A percentile compares a stretch with the other conserved stretches of the same genome.
These are phyloP conservation scores for Solanum hybrid DNA, from an alignment of 305 asterid genomes.

Conservation along the genomic window DNA sequence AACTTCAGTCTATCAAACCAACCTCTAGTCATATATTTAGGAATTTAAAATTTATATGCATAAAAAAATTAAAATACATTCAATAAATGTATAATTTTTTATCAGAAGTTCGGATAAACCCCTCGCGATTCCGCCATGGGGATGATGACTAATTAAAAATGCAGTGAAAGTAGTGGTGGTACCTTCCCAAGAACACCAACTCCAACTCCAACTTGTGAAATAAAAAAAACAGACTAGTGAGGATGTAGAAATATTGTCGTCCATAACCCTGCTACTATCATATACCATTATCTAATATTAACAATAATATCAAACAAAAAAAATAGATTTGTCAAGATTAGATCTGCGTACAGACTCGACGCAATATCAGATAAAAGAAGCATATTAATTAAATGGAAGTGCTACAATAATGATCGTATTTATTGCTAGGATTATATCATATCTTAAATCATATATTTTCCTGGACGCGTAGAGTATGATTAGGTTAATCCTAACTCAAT, in stretches of 20 bases:
- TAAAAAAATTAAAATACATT: background rate
- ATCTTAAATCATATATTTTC: too few species aligned
- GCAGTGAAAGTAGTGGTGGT: background rate
- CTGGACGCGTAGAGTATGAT: too few species aligned
- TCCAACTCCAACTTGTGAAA: background rate
- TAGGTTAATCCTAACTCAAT: too few species aligned
- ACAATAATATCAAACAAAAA: background rate
- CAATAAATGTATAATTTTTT: accelerated
- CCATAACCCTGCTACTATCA: background rate
- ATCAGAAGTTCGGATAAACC: background rate
- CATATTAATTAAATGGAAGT: background rate
- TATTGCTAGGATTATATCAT: background rate
- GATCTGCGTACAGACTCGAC: background rate
- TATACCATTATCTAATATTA: background rate
- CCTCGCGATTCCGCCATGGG: accelerated
- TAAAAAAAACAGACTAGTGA: background rate
- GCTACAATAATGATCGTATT: background rate
- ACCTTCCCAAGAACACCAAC: background rate
- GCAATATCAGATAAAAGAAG: background rate
- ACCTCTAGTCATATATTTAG: background rate
- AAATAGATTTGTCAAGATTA: background rate
- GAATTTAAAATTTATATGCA: background rate
- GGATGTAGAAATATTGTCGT: background rate
- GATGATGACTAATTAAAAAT: background rate
- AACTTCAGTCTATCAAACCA: background rate